Conservation (phyloP, 2,329 filamentous ascomycete species). For the Hymenoscyphus salicellus region DNA sequence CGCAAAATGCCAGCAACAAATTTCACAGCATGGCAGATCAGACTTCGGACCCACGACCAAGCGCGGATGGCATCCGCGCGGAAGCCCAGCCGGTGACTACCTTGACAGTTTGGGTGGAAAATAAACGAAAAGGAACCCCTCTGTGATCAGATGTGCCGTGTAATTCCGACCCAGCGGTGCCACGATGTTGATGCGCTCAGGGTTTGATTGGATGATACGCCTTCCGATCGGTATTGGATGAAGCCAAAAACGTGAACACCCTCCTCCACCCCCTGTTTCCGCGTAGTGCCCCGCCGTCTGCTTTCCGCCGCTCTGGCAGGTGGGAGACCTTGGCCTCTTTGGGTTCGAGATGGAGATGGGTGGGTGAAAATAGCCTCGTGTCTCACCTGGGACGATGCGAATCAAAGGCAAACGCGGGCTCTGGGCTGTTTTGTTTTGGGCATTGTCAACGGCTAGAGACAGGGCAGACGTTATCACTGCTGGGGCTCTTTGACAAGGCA, state of each 20-base stretch:
- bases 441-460: not conserved
- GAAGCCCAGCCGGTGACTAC: not conserved
- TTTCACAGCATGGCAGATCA: constrained; percentile 8
- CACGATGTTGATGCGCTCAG: not conserved
- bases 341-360: not conserved
- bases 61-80: constrained; percentile 6
- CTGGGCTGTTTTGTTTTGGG: not conserved
- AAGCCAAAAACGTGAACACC: not conserved
- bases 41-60: not conserved
- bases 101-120: not conserved
- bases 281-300: not conserved
- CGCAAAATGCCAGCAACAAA: not conserved
- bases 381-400: constrained; percentile 2
- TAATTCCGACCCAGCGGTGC: not conserved
- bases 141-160: not conserved
- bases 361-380: not conserved
- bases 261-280: not conserved
- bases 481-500: not conserved
- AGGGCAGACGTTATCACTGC: not conserved
- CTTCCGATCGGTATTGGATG: not conserved
- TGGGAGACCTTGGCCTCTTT: not conserved
- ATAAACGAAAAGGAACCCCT: not conserved
- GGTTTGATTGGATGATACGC: not conserved
- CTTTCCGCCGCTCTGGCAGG: not conserved
- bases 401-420: not conserved